These are phyloP conservation scores for Metschnikowia lachancei DNA, from an alignment of 805 yeast species.

Conservation along the genomic window DNA sequence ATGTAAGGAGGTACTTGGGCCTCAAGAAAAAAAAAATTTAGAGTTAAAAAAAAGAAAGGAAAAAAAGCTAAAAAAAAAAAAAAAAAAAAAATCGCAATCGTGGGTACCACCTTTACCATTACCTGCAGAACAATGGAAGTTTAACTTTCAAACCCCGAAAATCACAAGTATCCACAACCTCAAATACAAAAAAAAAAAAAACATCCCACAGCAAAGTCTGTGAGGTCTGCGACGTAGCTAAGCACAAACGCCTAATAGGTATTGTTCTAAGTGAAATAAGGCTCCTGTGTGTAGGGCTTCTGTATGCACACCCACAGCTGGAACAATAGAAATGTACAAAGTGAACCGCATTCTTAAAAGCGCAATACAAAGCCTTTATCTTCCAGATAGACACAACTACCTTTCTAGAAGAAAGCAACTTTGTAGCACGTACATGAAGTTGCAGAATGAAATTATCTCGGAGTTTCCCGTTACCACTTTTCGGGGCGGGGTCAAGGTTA, in stretches of 20 bases:
- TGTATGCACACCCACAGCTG: neutral
- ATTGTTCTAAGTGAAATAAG: constrained; percentile 7
- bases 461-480: neutral
- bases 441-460: neutral
- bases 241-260: neutral
- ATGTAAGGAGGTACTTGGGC: neutral
- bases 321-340: constrained; percentile 3
- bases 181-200: neutral
- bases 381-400: constrained; percentile 1
- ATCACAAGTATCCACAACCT: neutral
- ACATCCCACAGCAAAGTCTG: constrained; percentile 2
- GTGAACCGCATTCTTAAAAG: neutral
- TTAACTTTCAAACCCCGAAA: neutral
- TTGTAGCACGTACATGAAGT: neutral
- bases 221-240: constrained; percentile 5
- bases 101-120: neutral
- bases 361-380: constrained; percentile 3
- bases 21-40: too few relatives aligned
- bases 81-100: constrained; percentile 2
- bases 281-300: constrained; percentile 3
- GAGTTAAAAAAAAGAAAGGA: neutral
- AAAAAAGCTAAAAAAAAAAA: neutral
- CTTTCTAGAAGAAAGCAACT: neutral
- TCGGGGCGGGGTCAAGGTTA: neutral
- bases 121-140: constrained; percentile 6